These are phyloP conservation scores for Lactarius deliciosus DNA, from an alignment of 768 basidiomycete genomes.

Conservation along the genomic window DNA sequence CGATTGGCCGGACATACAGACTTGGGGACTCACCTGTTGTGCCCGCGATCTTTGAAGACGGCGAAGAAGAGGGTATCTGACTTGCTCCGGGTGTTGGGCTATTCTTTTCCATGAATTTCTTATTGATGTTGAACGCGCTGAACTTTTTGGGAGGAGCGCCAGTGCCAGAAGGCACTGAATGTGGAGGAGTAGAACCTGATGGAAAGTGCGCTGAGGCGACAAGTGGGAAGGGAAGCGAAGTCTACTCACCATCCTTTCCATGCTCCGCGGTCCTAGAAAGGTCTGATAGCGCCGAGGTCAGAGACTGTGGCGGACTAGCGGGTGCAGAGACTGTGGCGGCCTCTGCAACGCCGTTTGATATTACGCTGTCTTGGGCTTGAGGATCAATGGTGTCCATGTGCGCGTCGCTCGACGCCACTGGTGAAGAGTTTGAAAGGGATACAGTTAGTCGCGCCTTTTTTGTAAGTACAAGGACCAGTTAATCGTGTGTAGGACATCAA, in stretches of 20 bases:
- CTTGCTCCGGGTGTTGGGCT: constrained; percentile 54
- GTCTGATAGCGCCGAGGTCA: constrained; percentile 19
- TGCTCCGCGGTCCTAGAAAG: constrained; percentile 22
- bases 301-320: constrained; percentile 18
- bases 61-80: constrained; percentile 44
- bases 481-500: background rate
- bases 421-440: constrained; percentile 10
- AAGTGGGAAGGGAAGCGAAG: constrained; percentile 6
- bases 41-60: constrained; percentile 50
- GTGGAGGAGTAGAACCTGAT: constrained; percentile 23
- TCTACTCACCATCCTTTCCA: constrained; percentile 20
- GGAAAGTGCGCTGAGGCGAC: constrained; percentile 4
- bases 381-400: constrained; percentile 73
- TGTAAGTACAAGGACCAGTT: background rate
- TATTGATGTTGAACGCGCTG: constrained; percentile 89
- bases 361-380: constrained; percentile 45
- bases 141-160: constrained; percentile 77
- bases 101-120: constrained; percentile 94
- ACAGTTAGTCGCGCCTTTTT: constrained; percentile 17
- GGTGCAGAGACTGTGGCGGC: constrained; percentile 13
- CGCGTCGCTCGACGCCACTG: constrained; percentile 68
- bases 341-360: constrained; percentile 38
- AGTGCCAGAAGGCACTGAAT: constrained; percentile 29
- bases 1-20: constrained; percentile 3
- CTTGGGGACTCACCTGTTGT: constrained; percentile 47